phyloP scores from a whole-genome alignment of 306 rosid species.

The Hippophae tibetana region DNA sequence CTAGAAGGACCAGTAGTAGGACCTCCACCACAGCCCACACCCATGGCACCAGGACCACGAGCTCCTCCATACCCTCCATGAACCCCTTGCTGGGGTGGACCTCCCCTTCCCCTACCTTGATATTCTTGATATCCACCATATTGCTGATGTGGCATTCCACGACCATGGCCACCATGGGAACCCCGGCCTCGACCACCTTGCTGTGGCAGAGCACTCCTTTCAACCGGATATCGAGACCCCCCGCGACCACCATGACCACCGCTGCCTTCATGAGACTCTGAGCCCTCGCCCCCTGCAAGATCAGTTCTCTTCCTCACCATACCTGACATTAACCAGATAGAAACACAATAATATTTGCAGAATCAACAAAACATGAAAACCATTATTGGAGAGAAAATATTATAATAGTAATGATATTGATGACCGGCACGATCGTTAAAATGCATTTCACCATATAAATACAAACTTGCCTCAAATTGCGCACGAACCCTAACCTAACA shows the following conservation, averaged over 20 bases:
- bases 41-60: conserved; percentile 35
- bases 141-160: conserved; percentile 45
- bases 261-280: conserved; percentile 39
- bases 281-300: conserved; percentile 52
- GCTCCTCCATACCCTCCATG: conserved; percentile 55
- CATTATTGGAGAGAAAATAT: no score
- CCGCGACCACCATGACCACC: conserved; percentile 36
- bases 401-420: no score
- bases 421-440: no score
- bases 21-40: conserved; percentile 41
- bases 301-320: conserved; percentile 87
- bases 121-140: conserved; percentile 50
- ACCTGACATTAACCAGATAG: no score
- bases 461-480: no score
- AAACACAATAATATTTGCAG: no score
- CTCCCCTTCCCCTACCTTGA: conserved; percentile 85
- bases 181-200: conserved; percentile 55
- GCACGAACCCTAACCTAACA: no score
- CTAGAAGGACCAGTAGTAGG: conserved; percentile 64
- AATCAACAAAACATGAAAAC: conserved; percentile 20
- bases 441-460: no score
- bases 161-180: conserved; percentile 31
- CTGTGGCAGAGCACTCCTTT: conserved; percentile 39
- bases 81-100: conserved; percentile 64
- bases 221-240: conserved; percentile 44